phyloP scores from a whole-genome alignment of 169 alveolate genomes.

The Babesia microti region DNA sequence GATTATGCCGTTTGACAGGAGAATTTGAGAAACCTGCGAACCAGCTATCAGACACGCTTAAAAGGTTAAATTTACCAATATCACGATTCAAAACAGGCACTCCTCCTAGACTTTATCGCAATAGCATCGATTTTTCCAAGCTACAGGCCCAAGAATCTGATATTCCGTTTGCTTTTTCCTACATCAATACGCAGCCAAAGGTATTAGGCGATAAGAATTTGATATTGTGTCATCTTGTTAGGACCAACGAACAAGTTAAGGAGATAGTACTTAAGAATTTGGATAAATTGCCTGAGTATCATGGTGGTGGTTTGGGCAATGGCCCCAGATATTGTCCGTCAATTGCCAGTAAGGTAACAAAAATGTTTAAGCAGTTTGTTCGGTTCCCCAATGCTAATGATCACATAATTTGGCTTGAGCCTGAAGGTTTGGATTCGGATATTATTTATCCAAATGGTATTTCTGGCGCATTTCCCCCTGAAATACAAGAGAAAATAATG shows the following conservation, averaged over 20 bases:
- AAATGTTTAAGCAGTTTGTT: constrained; percentile 4
- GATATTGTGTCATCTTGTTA: constrained; percentile 65
- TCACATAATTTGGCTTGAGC: constrained; percentile 87
- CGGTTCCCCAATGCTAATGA: constrained; percentile 60
- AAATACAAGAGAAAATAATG: constrained; percentile 56
- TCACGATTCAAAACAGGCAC: constrained; percentile 69
- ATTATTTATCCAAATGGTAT: constrained; percentile 82
- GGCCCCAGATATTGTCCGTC: constrained; percentile 90
- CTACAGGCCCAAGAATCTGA: constrained; percentile 72
- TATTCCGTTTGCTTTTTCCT: constrained; percentile 68
- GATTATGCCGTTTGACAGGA: constrained; percentile 47
- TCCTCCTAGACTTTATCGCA: constrained; percentile 74
- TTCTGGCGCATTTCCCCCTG: constrained; percentile 75
- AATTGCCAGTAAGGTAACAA: constrained; percentile 62
- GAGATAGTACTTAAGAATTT: constrained; percentile 46
- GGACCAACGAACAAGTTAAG: constrained; percentile 69
- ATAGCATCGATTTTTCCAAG: constrained; percentile 61
- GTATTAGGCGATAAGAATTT: constrained; percentile 19
- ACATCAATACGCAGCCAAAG: constrained; percentile 38
- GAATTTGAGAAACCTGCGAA: constrained; percentile 39
- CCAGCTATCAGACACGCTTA: constrained; percentile 44
- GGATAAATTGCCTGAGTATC: constrained; percentile 59
- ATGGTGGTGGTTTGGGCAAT: constrained; percentile 64
- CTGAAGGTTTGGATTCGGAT: constrained; percentile 70
- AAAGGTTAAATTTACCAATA: constrained; percentile 17